A percentile compares a stretch with the other conserved stretches of the same genome.
phyloP scores from a whole-genome alignment of 768 basidiomycete genomes.

The Suillus variegatus region DNA sequence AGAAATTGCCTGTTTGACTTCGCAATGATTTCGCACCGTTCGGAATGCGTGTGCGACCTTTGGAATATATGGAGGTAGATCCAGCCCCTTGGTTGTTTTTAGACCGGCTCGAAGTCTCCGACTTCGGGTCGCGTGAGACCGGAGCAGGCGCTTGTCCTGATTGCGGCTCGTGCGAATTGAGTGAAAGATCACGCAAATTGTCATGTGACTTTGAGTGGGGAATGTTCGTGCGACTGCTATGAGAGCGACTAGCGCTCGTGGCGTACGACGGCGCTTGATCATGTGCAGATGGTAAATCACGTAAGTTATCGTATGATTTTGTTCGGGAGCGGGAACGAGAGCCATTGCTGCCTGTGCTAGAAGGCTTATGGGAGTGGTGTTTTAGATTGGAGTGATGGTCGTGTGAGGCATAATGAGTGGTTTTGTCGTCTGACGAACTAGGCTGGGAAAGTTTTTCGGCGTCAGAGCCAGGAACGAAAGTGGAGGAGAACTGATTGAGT shows the following conservation, averaged over 20 bases:
- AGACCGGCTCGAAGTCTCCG: not conserved
- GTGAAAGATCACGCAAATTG: not conserved
- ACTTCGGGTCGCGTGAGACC: not conserved
- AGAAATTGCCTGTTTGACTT: slow-evolving; percentile 15
- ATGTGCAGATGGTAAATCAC: slow-evolving; percentile 19
- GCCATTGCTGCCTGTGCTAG: slow-evolving; percentile 13
- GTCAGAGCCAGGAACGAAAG: slow-evolving; percentile 13
- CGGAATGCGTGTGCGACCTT: not conserved
- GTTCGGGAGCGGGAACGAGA: slow-evolving; percentile 20
- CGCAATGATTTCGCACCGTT: slow-evolving; percentile 4
- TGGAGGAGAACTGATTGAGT: slow-evolving; percentile 14
- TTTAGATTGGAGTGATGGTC: slow-evolving; percentile 17
- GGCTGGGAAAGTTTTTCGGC: slow-evolving; percentile 17
- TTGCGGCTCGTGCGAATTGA: not conserved
- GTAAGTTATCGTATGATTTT: slow-evolving; percentile 26
- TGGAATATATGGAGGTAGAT: slow-evolving; percentile 5
- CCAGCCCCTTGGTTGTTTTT: slow-evolving; percentile 6
- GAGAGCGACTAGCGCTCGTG: slow-evolving; percentile 12
- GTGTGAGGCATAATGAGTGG: slow-evolving; percentile 13
- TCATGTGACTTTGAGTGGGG: slow-evolving; percentile 3
- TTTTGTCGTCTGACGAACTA: not conserved
- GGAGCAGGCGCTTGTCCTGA: not conserved
- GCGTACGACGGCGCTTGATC: not conserved
- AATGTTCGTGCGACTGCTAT: not conserved
- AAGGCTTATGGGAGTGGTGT: slow-evolving; percentile 17